Percentiles rank a stretch among this genome's conserved stretches.
These are phyloP conservation scores for Aegilops speltoides DNA, from an alignment of 176 grass and related monocot genomes.

Conservation along the genomic window DNA sequence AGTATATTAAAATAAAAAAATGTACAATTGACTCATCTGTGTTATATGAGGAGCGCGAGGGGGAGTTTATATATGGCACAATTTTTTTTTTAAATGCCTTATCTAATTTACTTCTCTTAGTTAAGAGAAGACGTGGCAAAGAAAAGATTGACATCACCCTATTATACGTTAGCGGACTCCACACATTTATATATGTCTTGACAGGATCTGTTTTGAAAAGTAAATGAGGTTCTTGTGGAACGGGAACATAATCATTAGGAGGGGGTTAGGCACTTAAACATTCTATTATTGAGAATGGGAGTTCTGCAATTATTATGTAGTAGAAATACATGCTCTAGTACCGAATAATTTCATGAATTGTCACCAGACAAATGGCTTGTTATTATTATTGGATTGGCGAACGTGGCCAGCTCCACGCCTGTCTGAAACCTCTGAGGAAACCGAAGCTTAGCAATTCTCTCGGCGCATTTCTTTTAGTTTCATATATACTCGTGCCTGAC, in stretches of 20 bases:
- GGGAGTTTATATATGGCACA: no score
- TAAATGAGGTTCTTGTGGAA: not conserved
- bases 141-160: no score
- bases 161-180: no score
- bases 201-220: no score
- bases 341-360: not conserved
- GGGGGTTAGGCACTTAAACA: not conserved
- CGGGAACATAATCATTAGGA: slow-evolving; percentile 18
- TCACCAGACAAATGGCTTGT: no score
- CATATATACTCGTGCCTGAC: not conserved
- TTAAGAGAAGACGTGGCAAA: no score
- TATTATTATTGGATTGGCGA: slow-evolving; percentile 10
- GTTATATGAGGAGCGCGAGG: no score
- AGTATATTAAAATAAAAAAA: no score
- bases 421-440: not conserved
- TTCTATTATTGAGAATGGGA: not conserved
- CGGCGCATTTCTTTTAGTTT: not conserved
- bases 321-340: not conserved
- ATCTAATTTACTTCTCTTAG: no score
- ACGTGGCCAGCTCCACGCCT: slow-evolving; percentile 42
- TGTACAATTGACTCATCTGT: no score
- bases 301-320: not conserved
- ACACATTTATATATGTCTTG: no score
- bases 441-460: not conserved
- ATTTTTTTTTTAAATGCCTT: no score